These are phyloP conservation scores for Mortierella sp. DNA, from an alignment of 371 early-diverging fungal species.

Conservation along the genomic window DNA sequence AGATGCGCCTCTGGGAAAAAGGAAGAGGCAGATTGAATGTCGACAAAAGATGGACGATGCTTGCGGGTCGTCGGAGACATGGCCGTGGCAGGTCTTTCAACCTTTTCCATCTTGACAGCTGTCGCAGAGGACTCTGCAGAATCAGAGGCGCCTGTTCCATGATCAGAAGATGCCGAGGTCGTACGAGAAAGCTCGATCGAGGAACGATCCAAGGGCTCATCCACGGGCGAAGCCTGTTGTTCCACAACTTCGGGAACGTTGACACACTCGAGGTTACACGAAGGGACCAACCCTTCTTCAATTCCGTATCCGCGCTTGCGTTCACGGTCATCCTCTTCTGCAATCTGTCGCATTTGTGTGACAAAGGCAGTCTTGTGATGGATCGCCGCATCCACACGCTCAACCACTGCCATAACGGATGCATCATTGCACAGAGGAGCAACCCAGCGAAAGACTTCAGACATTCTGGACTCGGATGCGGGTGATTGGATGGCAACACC, in stretches of 20 bases:
- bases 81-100: not conserved
- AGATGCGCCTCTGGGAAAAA: conserved; percentile 43
- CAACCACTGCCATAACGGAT: conserved; percentile 26
- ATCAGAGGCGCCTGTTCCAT: conserved; percentile 38
- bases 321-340: conserved; percentile 50
- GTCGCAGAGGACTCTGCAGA: conserved; percentile 51
- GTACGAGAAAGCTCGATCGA: conserved; percentile 43
- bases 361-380: conserved; percentile 48
- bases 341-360: conserved; percentile 39
- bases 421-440: conserved; percentile 59
- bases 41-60: conserved; percentile 51
- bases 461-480: conserved; percentile 63
- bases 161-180: conserved; percentile 31
- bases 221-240: conserved; percentile 43
- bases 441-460: conserved; percentile 64
- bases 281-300: conserved; percentile 28
- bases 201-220: conserved; percentile 9
- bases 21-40: conserved; percentile 44
- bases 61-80: conserved; percentile 19
- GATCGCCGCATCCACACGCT: conserved; percentile 40
- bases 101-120: conserved; percentile 27
- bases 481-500: conserved; percentile 57
- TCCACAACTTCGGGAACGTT: conserved; percentile 43
- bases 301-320: conserved; percentile 45
- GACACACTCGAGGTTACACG: conserved; percentile 18